A percentile compares a stretch with the other conserved stretches of the same genome.
Conservation (phyloP, 441 rosid genomes). For the Macaranga tanarius region DNA sequence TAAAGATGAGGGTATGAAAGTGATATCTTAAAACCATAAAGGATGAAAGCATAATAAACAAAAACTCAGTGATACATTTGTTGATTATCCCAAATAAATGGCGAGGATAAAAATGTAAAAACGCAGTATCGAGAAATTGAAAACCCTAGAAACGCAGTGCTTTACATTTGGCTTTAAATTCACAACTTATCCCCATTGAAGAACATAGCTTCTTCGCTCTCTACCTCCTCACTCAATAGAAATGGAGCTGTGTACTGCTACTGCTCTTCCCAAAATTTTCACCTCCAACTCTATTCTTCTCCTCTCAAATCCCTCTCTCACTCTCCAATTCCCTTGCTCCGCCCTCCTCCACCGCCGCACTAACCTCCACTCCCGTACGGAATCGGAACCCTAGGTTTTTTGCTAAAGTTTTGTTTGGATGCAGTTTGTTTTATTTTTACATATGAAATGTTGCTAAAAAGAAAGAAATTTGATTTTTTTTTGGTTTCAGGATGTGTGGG, state of each 20-base stretch:
- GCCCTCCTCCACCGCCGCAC: constrained; percentile 3
- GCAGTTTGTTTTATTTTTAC: neutral
- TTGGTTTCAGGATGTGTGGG: constrained; percentile 29
- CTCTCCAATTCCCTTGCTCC: constrained; percentile 21
- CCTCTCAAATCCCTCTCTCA: constrained; percentile 13
- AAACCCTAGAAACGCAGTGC: neutral
- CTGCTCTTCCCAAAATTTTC: constrained; percentile 16
- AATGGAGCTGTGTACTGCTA: constrained; percentile 12
- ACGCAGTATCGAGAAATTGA: neutral
- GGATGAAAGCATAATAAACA: too few species aligned
- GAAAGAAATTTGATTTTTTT: neutral
- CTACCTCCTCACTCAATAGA: neutral
- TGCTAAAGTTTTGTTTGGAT: neutral
- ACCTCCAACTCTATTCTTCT: constrained; percentile 11
- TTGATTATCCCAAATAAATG: too few species aligned
- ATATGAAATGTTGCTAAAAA: neutral
- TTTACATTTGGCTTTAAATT: too few species aligned
- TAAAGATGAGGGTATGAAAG: too few species aligned
- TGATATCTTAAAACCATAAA: too few species aligned
- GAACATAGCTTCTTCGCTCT: neutral
- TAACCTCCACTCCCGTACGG: constrained; percentile 43
- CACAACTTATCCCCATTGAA: neutral
- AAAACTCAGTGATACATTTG: too few species aligned
- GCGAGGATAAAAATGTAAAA: neutral
- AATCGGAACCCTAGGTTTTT: constrained; percentile 26